Conservation (phyloP, 1,284 basidiomycete genomes). For the Marasmius fiardii region DNA sequence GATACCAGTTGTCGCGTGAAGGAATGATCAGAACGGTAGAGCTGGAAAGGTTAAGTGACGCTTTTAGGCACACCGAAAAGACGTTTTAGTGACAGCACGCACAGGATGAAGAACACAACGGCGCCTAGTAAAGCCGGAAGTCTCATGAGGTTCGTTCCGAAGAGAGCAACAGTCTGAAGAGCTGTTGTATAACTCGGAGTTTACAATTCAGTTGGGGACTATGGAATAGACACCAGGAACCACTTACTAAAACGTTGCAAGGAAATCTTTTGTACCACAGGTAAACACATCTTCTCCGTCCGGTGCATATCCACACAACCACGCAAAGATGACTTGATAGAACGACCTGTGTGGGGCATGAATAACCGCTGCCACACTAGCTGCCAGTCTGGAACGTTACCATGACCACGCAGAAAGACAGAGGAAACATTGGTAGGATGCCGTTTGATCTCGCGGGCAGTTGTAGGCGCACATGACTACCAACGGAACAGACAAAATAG, state of each 20-base stretch:
- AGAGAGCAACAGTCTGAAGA: constrained; percentile 62
- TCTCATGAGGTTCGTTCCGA: constrained; percentile 61
- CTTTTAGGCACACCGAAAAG: neutral
- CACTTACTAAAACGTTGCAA: constrained; percentile 55
- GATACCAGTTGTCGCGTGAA: constrained; percentile 33
- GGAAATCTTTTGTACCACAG: constrained; percentile 48
- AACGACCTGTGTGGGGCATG: constrained; percentile 27
- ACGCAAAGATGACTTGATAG: constrained; percentile 30
- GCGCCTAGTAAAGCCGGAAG: constrained; percentile 51
- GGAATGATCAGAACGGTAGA: constrained; percentile 43
- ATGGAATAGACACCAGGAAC: neutral
- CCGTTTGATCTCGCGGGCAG: constrained; percentile 44
- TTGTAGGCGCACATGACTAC: constrained; percentile 49
- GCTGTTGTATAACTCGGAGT: constrained; percentile 53
- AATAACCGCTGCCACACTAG: too few species aligned
- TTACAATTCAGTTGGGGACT: constrained; percentile 3
- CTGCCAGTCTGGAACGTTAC: too few species aligned
- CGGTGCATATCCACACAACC: constrained; percentile 43
- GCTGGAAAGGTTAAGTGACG: constrained; percentile 23
- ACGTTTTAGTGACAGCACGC: constrained; percentile 20
- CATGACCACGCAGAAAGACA: constrained; percentile 50
- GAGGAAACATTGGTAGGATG: constrained; percentile 51
- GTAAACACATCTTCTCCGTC: constrained; percentile 24
- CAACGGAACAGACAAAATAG: constrained; percentile 22
- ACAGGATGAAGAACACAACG: constrained; percentile 46